Conservation (phyloP, 257 asterid species). For the Catharanthus roseus region DNA sequence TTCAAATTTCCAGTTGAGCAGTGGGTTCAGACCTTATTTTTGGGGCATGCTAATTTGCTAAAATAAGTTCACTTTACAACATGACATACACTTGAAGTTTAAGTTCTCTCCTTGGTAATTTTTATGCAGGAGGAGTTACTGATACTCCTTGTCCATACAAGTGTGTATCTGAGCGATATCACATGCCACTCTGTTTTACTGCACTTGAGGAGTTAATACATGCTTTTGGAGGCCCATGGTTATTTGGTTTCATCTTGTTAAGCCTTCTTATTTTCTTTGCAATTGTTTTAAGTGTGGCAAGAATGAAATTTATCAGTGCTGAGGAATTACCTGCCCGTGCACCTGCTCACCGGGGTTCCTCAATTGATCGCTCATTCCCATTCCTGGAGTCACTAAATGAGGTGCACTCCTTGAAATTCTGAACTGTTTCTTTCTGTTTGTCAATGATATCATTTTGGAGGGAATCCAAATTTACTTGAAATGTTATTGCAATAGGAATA, state of each 20-base stretch:
- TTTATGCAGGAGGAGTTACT: slow-evolving; percentile 70
- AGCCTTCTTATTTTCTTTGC: slow-evolving; percentile 85
- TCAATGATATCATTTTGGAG: too few relatives aligned
- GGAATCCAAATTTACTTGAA: too few relatives aligned
- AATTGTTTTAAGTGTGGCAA: slow-evolving; percentile 92
- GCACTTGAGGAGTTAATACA: slow-evolving; percentile 93
- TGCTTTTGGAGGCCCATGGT: slow-evolving; percentile 99
- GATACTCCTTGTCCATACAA: slow-evolving; percentile 91
- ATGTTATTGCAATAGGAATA: too few relatives aligned
- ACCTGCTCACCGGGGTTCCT: slow-evolving; percentile 91
- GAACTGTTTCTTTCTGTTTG: too few relatives aligned
- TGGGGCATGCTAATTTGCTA: too few relatives aligned
- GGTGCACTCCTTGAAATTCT: slow-evolving; percentile 32
- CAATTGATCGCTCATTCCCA: slow-evolving; percentile 93
- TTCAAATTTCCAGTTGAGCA: too few relatives aligned
- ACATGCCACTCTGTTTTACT: slow-evolving; percentile 93
- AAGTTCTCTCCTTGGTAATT: not conserved
- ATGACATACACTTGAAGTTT: too few relatives aligned
- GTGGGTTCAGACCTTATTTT: too few relatives aligned
- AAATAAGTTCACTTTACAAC: too few relatives aligned
- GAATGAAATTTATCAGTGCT: slow-evolving; percentile 92
- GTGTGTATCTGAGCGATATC: slow-evolving; percentile 87
- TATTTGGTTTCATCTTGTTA: slow-evolving; percentile 84
- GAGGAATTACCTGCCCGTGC: slow-evolving; percentile 90
- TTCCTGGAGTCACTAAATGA: slow-evolving; percentile 96